A percentile compares a stretch with the other conserved stretches of the same genome.
These are phyloP conservation scores for Tanacetum coccineum DNA, from an alignment of 129 eudicot species.

Conservation along the genomic window DNA sequence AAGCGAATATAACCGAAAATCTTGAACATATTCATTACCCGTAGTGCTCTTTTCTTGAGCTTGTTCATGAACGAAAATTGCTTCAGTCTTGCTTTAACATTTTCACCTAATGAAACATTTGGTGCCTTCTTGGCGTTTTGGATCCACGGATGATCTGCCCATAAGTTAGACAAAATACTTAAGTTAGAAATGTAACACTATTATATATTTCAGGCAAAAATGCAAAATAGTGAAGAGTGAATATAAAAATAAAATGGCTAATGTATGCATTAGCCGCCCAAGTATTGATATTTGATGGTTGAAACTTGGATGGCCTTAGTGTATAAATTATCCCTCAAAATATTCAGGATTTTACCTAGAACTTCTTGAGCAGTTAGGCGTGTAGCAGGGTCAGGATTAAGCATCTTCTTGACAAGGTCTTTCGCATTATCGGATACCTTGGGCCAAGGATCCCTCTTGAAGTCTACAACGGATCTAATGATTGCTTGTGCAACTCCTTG, in stretches of 20 bases:
- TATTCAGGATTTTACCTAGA: slow-evolving; percentile 38
- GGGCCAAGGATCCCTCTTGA: slow-evolving; percentile 90
- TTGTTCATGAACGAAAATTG: slow-evolving; percentile 93
- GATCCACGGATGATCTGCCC: slow-evolving; percentile 93
- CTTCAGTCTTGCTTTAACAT: slow-evolving; percentile 78
- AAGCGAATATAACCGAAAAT: background rate
- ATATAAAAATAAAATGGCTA: too few species aligned
- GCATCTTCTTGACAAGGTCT: slow-evolving; percentile 85
- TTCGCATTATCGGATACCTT: slow-evolving; percentile 82
- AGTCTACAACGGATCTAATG: slow-evolving; percentile 68
- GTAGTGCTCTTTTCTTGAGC: slow-evolving; percentile 79
- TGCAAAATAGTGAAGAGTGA: too few species aligned
- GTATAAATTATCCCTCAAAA: too few species aligned
- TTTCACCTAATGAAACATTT: slow-evolving; percentile 83
- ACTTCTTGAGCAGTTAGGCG: slow-evolving; percentile 88
- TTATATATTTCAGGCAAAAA: too few species aligned
- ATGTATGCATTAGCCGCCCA: too few species aligned
- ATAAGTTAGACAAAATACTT: slow-evolving; percentile 2
- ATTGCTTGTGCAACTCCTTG: slow-evolving; percentile 93
- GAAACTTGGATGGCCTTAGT: too few species aligned
- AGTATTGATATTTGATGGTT: too few species aligned
- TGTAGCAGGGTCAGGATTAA: slow-evolving; percentile 66
- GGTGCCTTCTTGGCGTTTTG: slow-evolving; percentile 91
- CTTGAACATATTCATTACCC: slow-evolving; percentile 37
- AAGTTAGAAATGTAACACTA: background rate